These are phyloP conservation scores for Cryptosporidium andersoni DNA, from an alignment of 169 alveolate genomes.

Conservation along the genomic window DNA sequence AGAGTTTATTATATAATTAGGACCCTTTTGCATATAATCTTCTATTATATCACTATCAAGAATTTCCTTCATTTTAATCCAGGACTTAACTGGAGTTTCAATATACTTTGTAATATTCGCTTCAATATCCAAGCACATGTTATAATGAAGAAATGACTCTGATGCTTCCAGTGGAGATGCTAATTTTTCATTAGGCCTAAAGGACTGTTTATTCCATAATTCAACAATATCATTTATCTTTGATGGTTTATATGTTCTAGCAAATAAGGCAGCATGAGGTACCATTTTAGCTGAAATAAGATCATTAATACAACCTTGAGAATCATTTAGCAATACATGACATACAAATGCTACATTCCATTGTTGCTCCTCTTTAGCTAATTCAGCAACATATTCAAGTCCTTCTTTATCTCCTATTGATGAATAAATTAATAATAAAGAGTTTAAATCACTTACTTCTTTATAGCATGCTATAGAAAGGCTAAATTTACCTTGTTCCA, in stretches of 20 bases:
- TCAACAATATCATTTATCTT: slow-evolving; percentile 76
- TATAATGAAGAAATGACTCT: slow-evolving; percentile 20
- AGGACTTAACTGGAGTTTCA: slow-evolving; percentile 14
- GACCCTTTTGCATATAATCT: slow-evolving; percentile 7
- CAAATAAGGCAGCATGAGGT: slow-evolving; percentile 88
- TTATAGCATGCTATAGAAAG: slow-evolving; percentile 81
- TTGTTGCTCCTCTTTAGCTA: slow-evolving; percentile 75
- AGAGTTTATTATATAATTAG: slow-evolving; percentile 18
- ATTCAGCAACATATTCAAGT: slow-evolving; percentile 76
- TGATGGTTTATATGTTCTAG: slow-evolving; percentile 86
- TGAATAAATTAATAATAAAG: slow-evolving; percentile 77
- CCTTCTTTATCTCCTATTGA: slow-evolving; percentile 78
- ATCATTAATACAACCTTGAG: slow-evolving; percentile 79
- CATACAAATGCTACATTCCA: slow-evolving; percentile 84
- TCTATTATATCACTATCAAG: slow-evolving; percentile 46
- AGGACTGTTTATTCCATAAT: slow-evolving; percentile 77
- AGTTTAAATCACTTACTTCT: slow-evolving; percentile 78
- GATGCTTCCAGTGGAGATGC: slow-evolving; percentile 31
- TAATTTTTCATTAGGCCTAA: slow-evolving; percentile 1
- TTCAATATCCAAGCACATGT: slow-evolving; percentile 21
- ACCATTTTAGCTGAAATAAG: slow-evolving; percentile 79
- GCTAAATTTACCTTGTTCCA: slow-evolving; percentile 76
- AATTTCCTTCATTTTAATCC: slow-evolving; percentile 24
- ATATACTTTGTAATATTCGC: neutral
- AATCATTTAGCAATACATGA: slow-evolving; percentile 74